Conservation (phyloP, 352 stramenopile species). For the Phytophthora crassamura region DNA sequence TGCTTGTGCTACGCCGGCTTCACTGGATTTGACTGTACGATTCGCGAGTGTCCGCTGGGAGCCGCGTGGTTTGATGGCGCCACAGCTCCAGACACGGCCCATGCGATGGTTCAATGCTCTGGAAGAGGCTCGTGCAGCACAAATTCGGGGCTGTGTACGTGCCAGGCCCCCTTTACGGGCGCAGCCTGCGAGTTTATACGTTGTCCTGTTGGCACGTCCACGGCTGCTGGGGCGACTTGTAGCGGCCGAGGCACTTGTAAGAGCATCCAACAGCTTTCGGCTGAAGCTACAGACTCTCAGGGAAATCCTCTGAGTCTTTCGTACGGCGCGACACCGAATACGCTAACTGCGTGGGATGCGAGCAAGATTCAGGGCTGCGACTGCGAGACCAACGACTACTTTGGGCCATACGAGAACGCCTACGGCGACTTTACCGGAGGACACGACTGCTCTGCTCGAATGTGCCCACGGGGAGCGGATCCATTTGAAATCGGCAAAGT, state of each 20-base stretch:
- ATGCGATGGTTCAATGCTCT: conserved; percentile 58
- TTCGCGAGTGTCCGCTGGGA: conserved; percentile 58
- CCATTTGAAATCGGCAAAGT: conserved; percentile 71
- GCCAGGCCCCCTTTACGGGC: conserved; percentile 76
- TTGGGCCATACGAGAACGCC: conserved; percentile 67
- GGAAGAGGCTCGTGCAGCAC: conserved; percentile 65
- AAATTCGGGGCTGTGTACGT: conserved; percentile 63
- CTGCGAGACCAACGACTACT: conserved; percentile 67
- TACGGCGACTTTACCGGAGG: conserved; percentile 55
- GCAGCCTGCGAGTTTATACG: conserved; percentile 73
- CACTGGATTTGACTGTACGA: conserved; percentile 61
- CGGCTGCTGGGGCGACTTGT: conserved; percentile 41
- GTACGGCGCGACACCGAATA: conserved; percentile 75
- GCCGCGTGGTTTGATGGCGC: conserved; percentile 75
- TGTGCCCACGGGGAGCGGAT: conserved; percentile 91
- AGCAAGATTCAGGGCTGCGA: conserved; percentile 88
- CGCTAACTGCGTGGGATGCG: conserved; percentile 77
- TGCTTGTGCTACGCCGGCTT: conserved; percentile 76
- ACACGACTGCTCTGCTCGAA: conserved; percentile 79
- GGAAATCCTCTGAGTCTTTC: conserved; percentile 58
- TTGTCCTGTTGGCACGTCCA: conserved; percentile 41
- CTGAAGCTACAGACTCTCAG: conserved; percentile 38
- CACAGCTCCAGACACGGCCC: conserved; percentile 54
- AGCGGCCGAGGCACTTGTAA: conserved; percentile 78
- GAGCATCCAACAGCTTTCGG: conserved; percentile 75